These are phyloP conservation scores for Tritrichomonas musculus DNA, from an alignment of 208 protist genomes.

Conservation along the genomic window DNA sequence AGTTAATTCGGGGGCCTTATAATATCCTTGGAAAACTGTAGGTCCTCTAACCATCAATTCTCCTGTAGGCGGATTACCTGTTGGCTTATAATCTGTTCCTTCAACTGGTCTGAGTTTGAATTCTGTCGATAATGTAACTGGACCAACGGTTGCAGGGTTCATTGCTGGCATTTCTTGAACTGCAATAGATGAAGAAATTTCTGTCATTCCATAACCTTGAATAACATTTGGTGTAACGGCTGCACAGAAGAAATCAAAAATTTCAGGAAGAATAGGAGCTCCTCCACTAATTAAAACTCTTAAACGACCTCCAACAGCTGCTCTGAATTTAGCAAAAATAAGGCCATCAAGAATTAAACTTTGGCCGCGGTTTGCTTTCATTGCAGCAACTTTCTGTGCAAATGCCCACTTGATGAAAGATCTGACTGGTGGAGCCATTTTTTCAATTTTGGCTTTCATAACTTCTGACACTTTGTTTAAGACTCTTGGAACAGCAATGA, in stretches of 20 bases:
- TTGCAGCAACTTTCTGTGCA: neutral
- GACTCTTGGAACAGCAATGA: neutral
- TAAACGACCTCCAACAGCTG: conserved; percentile 48
- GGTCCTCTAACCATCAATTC: neutral
- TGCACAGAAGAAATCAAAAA: conserved; percentile 59
- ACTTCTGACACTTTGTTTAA: neutral
- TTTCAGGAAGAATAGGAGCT: conserved; percentile 59
- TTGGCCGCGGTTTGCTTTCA: neutral
- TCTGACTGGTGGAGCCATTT: neutral
- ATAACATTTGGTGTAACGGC: conserved; percentile 36
- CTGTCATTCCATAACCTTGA: conserved; percentile 39
- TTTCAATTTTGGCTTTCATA: neutral
- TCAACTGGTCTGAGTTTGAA: neutral
- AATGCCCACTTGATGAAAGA: neutral
- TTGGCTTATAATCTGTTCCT: neutral
- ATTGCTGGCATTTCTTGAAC: neutral
- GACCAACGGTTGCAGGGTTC: neutral
- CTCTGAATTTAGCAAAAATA: conserved; percentile 2
- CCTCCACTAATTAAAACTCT: conserved; percentile 60
- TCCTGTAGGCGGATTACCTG: neutral
- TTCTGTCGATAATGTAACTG: neutral
- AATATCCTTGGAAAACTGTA: conserved; percentile 20
- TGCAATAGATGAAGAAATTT: neutral
- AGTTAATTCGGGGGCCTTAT: neutral
- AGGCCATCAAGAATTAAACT: neutral